Evolutionary conservation across 208 protist species (phyloP).

Genomic region (Endotrypanum monterogeii): DNA sequence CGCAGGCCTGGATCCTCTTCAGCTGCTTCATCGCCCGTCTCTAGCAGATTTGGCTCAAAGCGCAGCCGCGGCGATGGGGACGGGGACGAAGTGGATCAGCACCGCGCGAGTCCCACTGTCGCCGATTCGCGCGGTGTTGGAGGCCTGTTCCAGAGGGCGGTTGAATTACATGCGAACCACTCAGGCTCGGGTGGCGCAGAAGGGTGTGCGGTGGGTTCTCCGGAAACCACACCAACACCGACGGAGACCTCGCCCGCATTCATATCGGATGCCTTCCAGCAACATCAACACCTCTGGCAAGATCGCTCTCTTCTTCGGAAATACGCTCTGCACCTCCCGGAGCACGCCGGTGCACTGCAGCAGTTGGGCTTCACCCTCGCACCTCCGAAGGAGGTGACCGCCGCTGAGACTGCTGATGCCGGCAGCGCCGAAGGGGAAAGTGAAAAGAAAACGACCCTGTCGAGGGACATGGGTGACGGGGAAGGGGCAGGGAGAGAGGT

Average conservation of each 20-base stretch:
- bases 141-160: constrained; percentile 20
- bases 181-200: neutral
- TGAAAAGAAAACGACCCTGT: neutral
- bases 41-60: neutral
- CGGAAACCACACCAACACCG: neutral
- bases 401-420: neutral
- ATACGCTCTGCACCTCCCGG: constrained; percentile 60
- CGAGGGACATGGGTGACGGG: neutral
- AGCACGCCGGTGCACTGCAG: constrained; percentile 35
- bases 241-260: neutral
- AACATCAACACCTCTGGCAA: constrained; percentile 42
- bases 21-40: neutral
- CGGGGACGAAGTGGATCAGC: neutral
- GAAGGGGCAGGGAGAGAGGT: neutral
- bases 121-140: constrained; percentile 19
- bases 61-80: neutral
- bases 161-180: constrained; percentile 10
- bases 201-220: neutral
- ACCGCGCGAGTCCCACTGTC: constrained; percentile 6
- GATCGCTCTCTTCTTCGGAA: constrained; percentile 28
- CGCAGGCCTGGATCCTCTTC: constrained; percentile 18
- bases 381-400: constrained; percentile 11
- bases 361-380: constrained; percentile 54
- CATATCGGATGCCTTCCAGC: constrained; percentile 10
- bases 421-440: neutral